Evolutionary conservation across 345 rosid genomes (phyloP).

Genomic region (Gossypium turneri): DNA sequence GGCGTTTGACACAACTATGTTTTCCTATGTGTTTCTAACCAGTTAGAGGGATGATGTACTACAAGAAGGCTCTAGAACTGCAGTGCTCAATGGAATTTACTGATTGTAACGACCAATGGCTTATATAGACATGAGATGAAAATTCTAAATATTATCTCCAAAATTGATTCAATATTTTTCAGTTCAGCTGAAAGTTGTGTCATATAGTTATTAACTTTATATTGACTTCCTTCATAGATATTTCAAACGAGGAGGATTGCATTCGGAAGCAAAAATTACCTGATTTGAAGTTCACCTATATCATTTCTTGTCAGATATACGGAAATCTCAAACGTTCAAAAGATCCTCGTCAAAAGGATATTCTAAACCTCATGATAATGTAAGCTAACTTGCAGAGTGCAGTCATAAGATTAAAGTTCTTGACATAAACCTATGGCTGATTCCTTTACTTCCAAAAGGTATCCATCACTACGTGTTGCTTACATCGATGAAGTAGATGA

Average conservation of each 20-base stretch:
- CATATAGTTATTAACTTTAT: conserved; percentile 15
- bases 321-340: conserved; percentile 67
- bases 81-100: conserved; percentile 81
- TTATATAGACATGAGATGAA: background rate
- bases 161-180: background rate
- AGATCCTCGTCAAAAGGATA: conserved; percentile 67
- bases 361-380: conserved; percentile 71
- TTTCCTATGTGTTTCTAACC: conserved; percentile 7
- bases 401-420: conserved; percentile 41
- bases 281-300: conserved; percentile 80
- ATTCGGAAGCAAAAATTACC: conserved; percentile 58
- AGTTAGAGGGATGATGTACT: conserved; percentile 91
- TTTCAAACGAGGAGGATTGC: conserved; percentile 50
- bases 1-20: background rate
- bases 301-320: conserved; percentile 76
- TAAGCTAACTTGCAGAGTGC: conserved; percentile 55
- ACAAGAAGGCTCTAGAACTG: conserved; percentile 71
- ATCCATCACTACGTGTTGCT: conserved; percentile 91
- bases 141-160: background rate
- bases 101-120: conserved; percentile 44
- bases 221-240: conserved; percentile 23
- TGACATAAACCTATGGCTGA: conserved; percentile 10
- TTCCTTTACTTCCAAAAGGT: conserved; percentile 35
- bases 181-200: background rate
- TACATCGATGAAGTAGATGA: conserved; percentile 86